Evolutionary conservation across 2,329 filamentous ascomycete genomes (phyloP), one percentile per base, ranked within the genome.

Genomic region (Talaromyces piceae): DNA sequence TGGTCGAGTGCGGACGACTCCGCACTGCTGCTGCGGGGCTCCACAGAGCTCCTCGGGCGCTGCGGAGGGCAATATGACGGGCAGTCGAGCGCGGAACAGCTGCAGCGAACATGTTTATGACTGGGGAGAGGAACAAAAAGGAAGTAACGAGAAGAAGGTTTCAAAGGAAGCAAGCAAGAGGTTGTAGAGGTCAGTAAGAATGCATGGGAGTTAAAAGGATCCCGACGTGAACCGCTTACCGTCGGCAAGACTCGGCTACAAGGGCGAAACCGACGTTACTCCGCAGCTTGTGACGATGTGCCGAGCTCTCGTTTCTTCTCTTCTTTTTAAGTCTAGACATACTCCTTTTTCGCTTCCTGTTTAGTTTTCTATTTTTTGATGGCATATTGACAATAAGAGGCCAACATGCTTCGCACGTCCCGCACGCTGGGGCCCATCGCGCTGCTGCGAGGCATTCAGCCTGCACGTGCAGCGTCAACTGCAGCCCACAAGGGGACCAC

Each of bases 1-100:
- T 88, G 3, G 52, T 54, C 20, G 52, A 54, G 43, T 50, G 51
- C 26, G 20, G 25, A 11, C 51, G 51, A 23, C 26, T 49, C 39
- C 22, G 39, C 39, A 43, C 22, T 43, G 44, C 46, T 37, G 47
- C 46, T 41, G 51, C 41, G 22, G 11, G n/a, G 51, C 46, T 31
- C 26, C 45, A 27, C 41, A 49, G 45, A 39, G 47, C 25, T 45
- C 23, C 31, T 37, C 33, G 33, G 12, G 45, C 3, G 25, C 25
- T 25, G 9, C 45, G 45, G 45, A 47, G 45, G 23, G 33, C 45
- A 27, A 28, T 23, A 11, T 43, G 26, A 12, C 41, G 60, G 26
- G 58, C 59, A 37, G 57, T 25, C 23, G 39, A 43, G 20, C 39
- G 39, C 11, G 39, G 23, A n/a, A 25, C 20, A 43, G 39, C 33